These are phyloP conservation scores for Singerocomus rubriflavus DNA, from an alignment of 1,284 basidiomycete genomes.

Conservation along the genomic window DNA sequence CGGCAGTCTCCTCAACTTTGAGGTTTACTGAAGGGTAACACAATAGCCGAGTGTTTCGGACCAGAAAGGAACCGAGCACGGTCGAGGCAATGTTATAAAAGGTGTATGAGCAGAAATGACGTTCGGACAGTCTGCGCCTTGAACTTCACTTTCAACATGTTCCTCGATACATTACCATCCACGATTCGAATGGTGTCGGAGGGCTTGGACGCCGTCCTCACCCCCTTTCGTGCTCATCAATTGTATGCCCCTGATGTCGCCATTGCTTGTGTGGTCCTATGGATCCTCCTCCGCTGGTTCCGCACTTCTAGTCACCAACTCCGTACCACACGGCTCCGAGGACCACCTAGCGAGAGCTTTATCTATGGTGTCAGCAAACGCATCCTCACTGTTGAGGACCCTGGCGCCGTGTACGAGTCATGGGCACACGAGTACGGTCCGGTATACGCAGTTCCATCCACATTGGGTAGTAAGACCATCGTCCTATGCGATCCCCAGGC, in stretches of 20 bases:
- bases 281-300: too few relatives aligned
- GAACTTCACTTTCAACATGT: neutral
- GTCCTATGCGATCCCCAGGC: slow-evolving; percentile 56
- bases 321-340: slow-evolving; percentile 4
- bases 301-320: too few relatives aligned
- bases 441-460: slow-evolving; percentile 41
- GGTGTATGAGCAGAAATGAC: too few relatives aligned
- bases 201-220: neutral
- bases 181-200: neutral
- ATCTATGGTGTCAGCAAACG: slow-evolving; percentile 15
- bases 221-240: neutral
- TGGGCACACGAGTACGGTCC: slow-evolving; percentile 34
- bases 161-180: neutral
- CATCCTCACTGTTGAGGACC: slow-evolving; percentile 4
- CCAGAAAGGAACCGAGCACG: too few relatives aligned
- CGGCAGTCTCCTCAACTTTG: too few relatives aligned
- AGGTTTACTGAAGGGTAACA: too few relatives aligned
- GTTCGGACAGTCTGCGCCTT: too few relatives aligned
- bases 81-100: too few relatives aligned
- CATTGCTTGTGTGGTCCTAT: too few relatives aligned
- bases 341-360: slow-evolving; percentile 19
- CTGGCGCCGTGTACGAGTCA: slow-evolving; percentile 14
- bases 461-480: slow-evolving; percentile 40
- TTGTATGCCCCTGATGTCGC: neutral
- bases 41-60: too few relatives aligned